Percentiles rank a stretch among this genome's conserved stretches.
These are phyloP conservation scores for Scedosporium boydii DNA, from an alignment of 2,329 filamentous ascomycete species.

Conservation along the genomic window DNA sequence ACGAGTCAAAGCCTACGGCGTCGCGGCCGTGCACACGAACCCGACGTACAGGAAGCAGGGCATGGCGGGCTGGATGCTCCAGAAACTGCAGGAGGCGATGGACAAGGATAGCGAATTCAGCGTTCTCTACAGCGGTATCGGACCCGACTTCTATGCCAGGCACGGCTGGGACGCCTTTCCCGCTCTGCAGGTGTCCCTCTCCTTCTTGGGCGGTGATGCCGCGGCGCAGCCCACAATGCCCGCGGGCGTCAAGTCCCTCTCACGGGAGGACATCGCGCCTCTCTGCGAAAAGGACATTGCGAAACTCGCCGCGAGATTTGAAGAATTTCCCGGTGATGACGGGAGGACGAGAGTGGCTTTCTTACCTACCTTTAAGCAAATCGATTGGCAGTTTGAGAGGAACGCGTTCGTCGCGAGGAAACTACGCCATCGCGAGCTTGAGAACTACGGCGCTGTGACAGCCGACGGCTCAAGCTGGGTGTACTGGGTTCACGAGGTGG, in stretches of 20 bases:
- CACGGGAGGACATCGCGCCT: constrained; percentile 12
- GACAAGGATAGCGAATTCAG: constrained; percentile 23
- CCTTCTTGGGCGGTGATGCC: constrained; percentile 12
- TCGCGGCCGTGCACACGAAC: constrained; percentile 26
- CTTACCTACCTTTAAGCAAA: constrained; percentile 18
- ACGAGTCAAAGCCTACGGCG: constrained; percentile 18
- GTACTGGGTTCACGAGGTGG: constrained; percentile 27
- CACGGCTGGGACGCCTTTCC: constrained; percentile 24
- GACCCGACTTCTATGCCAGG: constrained; percentile 20
- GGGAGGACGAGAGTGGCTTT: constrained; percentile 22
- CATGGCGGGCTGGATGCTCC: constrained; percentile 25
- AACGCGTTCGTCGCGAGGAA: constrained; percentile 17
- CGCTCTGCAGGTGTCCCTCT: constrained; percentile 22
- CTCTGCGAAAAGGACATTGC: constrained; percentile 18
- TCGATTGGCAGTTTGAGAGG: constrained; percentile 23
- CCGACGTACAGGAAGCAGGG: constrained; percentile 21
- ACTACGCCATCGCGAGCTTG: constrained; percentile 12
- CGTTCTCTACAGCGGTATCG: constrained; percentile 24
- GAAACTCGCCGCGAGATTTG: constrained; percentile 16
- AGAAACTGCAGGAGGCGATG: constrained; percentile 21
- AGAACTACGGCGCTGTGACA: constrained; percentile 16
- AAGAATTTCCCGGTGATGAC: constrained; percentile 11
- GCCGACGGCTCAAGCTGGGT: constrained; percentile 17
- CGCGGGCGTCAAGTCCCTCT: constrained; percentile 14
- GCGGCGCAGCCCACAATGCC: constrained; percentile 13